Conservation (phyloP, 2,329 filamentous ascomycete genomes). For the Pseudocercospora fijiensis region DNA sequence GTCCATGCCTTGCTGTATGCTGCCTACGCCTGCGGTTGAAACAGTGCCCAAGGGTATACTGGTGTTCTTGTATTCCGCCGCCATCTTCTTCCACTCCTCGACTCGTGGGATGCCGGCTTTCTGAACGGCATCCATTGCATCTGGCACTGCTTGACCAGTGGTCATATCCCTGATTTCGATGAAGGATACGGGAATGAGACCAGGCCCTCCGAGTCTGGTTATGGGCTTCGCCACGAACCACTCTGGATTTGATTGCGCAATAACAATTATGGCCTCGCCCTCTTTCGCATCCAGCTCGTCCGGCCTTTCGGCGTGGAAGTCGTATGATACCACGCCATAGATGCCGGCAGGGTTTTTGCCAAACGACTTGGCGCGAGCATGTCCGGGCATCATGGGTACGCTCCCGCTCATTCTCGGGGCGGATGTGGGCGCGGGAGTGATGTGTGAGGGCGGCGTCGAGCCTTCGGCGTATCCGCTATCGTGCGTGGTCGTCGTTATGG, state of each 20-base stretch:
- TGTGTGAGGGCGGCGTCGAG: slow-evolving; percentile 27
- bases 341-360: slow-evolving; percentile 68
- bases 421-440: slow-evolving; percentile 25
- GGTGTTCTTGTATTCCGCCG: slow-evolving; percentile 97
- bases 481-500: slow-evolving; percentile 61
- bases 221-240: slow-evolving; percentile 99
- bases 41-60: slow-evolving; percentile 92
- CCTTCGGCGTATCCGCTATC: slow-evolving; percentile 84
- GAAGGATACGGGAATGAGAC: slow-evolving; percentile 92
- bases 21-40: slow-evolving; percentile 54
- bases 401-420: slow-evolving; percentile 38
- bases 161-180: slow-evolving; percentile 95
- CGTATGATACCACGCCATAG: slow-evolving; percentile 94
- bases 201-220: slow-evolving; percentile 88
- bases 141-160: slow-evolving; percentile 75
- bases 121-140: slow-evolving; percentile 80
- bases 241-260: slow-evolving; percentile 96
- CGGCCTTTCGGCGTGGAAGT: slow-evolving; percentile 91
- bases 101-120: slow-evolving; percentile 89
- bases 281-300: slow-evolving; percentile 95
- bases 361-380: slow-evolving; percentile 42
- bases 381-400: slow-evolving; percentile 23
- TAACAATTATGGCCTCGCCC: slow-evolving; percentile 95
- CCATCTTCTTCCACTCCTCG: slow-evolving; percentile 99
- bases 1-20: slow-evolving; percentile 60